Evolutionary conservation across 495 filamentous ascomycete species (phyloP), one percentile per base, ranked within the genome.

Genomic region (Hypomontagnella monticulosa): DNA sequence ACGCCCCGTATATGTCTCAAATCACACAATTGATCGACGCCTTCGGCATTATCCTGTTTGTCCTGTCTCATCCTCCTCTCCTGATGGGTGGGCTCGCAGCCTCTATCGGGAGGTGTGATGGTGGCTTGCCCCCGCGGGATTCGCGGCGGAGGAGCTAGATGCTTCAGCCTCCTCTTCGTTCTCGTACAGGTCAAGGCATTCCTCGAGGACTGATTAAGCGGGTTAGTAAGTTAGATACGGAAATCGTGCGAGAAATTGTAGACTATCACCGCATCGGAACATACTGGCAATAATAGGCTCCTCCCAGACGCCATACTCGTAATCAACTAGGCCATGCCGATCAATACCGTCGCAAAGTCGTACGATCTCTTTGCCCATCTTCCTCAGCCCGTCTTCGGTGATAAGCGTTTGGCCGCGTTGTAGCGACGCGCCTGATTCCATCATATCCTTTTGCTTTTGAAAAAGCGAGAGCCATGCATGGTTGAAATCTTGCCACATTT

Each of bases 271-370:
- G 14, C 27, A 4, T 9, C 52, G 69, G 54, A 44, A 82, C 91
- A 68, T 83, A 95, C 93, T 83, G 51, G 83, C 84, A 44, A 97
- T 83, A 66, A 99, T 97, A 66, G 91, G 89, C 73, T 97, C 93
- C 75, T 98, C 95, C 86, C 91, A 94, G 43, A 98, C 91, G 3
- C 95, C 95, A 79, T 97, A 95, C 70, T 98, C 89, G 74, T 97
- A 99, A 78, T 99, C 95, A 5, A 99, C 94, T 20, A 99, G 79
- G 12, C 95, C 95, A 67, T 96, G 87, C 54, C 88, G 86, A 72
- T 97, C 95, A 54, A 99, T 83, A 36, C 83, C 83, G 74, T 99
- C 94, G 72, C 93, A 95, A 15, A 95, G 79, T 49, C 86, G 83
- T 48, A 97, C 85, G 36, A 98, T 73, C 61, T 96, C 88, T 49